A percentile compares a stretch with the other conserved stretches of the same genome.
Conservation (phyloP, 805 yeast species). For the Myxozyma melibiosi region DNA sequence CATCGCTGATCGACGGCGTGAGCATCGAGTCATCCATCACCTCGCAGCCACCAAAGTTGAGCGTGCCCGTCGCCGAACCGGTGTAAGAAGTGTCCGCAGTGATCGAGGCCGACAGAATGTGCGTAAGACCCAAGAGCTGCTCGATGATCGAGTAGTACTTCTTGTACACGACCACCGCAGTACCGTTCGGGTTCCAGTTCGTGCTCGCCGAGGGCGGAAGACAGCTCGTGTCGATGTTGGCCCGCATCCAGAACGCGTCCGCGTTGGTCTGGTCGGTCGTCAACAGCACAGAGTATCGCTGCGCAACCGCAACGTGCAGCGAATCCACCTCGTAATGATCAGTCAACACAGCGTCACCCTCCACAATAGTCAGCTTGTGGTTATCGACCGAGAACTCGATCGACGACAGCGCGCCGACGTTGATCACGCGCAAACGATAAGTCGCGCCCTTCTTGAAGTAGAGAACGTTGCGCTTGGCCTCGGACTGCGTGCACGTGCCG, state of each 20-base stretch:
- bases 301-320: constrained; percentile 20
- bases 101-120: not conserved
- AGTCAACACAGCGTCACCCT: constrained; percentile 19
- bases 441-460: constrained; percentile 3
- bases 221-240: constrained; percentile 8
- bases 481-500: constrained; percentile 34
- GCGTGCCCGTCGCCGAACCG: not conserved
- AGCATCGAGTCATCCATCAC: not conserved
- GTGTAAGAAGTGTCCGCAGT: not conserved
- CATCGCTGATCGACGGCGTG: constrained; percentile 18
- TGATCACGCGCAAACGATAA: constrained; percentile 24
- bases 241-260: constrained; percentile 4
- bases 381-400: constrained; percentile 17
- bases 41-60: not conserved
- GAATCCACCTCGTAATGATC: constrained; percentile 1
- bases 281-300: constrained; percentile 25
- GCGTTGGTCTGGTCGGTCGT: not conserved
- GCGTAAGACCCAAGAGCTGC: not conserved
- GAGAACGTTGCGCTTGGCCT: constrained; percentile 27
- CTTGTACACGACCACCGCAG: not conserved
- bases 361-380: constrained; percentile 17
- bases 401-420: constrained; percentile 11
- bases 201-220: constrained; percentile 19
- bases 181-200: constrained; percentile 2
- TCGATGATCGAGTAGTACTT: too few relatives aligned